Conservation (phyloP, 805 yeast genomes). For the Candida yuanshanica region DNA sequence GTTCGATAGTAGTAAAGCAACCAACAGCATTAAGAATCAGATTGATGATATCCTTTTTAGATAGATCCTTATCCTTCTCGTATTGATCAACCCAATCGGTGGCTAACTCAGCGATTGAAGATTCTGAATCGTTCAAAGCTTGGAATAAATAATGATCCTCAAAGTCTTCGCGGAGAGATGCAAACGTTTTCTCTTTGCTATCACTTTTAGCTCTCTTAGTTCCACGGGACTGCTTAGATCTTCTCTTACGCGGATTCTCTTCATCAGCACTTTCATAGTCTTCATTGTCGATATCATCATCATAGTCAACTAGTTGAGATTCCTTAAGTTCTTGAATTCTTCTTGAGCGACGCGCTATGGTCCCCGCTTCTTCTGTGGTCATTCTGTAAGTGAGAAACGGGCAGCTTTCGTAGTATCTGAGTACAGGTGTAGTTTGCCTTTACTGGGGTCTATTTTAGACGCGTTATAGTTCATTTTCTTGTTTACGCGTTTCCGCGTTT, state of each 20-base stretch:
- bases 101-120: constrained; percentile 46
- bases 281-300: constrained; percentile 18
- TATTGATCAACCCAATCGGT: constrained; percentile 55
- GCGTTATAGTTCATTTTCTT: too few species aligned
- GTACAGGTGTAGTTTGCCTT: too few species aligned
- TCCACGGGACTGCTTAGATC: constrained; percentile 7
- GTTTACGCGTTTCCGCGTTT: too few species aligned
- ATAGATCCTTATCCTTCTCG: constrained; percentile 34
- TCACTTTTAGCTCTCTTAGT: constrained; percentile 8
- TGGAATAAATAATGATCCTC: constrained; percentile 44
- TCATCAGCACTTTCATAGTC: constrained; percentile 19
- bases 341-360: constrained; percentile 17
- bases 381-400: too few species aligned
- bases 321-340: constrained; percentile 15
- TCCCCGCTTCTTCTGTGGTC: constrained; percentile 3
- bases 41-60: constrained; percentile 62
- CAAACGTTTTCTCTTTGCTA: constrained; percentile 24
- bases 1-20: constrained; percentile 56
- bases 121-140: constrained; percentile 43
- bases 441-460: too few species aligned
- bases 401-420: too few species aligned
- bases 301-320: constrained; percentile 17
- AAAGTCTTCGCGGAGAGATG: constrained; percentile 35
- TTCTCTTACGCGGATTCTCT: constrained; percentile 14
- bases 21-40: constrained; percentile 69